These are phyloP conservation scores for Neodidymelliopsis sp. DNA, from an alignment of 2,329 filamentous ascomycete genomes.

Conservation along the genomic window DNA sequence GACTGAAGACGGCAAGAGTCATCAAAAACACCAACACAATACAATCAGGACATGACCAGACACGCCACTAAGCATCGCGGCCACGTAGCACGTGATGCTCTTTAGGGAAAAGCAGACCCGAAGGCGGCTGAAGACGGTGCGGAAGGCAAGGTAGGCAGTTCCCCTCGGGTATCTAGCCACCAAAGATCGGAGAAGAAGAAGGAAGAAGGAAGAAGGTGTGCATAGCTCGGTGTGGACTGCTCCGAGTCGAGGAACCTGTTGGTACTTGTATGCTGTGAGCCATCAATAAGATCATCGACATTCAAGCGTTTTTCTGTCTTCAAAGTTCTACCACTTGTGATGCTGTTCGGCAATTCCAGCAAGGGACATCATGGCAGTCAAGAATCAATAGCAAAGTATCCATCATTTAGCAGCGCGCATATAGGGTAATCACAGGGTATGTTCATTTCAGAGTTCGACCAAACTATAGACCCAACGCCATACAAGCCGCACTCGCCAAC, in stretches of 20 bases:
- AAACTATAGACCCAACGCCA: constrained; percentile 12
- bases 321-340: too few species aligned
- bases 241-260: neutral
- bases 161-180: too few species aligned
- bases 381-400: too few species aligned
- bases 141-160: neutral
- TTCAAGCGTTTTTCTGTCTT: neutral
- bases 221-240: neutral
- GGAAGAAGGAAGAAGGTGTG: neutral
- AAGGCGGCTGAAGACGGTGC: neutral
- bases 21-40: too few species aligned
- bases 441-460: constrained; percentile 6
- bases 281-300: neutral
- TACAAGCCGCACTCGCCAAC: neutral
- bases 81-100: constrained; percentile 9
- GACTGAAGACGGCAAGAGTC: too few species aligned
- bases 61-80: constrained; percentile 1
- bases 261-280: neutral
- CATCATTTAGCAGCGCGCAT: too few species aligned
- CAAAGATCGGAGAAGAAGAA: too few species aligned
- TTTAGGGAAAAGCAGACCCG: neutral
- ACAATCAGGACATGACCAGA: neutral
- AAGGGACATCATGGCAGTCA: too few species aligned
- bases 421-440: constrained; percentile 16
- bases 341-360: too few species aligned